Conservation (phyloP, 495 filamentous ascomycete species). For the Xylaria acuta region DNA sequence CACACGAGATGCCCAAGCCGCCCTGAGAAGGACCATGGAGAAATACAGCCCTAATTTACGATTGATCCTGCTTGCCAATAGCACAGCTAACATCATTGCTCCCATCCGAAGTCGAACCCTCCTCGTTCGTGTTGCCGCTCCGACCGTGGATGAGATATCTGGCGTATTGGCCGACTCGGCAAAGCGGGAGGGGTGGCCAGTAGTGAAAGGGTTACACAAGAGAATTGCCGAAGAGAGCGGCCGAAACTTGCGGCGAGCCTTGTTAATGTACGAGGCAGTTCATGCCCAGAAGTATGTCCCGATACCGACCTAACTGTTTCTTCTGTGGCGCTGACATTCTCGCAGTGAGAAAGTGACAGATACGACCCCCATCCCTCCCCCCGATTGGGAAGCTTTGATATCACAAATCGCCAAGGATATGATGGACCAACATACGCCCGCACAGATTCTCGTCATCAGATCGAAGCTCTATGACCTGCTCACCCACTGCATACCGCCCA, state of each 20-base stretch:
- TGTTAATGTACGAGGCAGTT: constrained; percentile 95
- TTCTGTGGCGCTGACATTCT: constrained; percentile 28
- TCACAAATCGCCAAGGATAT: constrained; percentile 87
- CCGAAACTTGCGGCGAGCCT: constrained; percentile 83
- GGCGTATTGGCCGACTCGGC: constrained; percentile 75
- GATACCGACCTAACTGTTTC: not conserved
- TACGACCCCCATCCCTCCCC: constrained; percentile 84
- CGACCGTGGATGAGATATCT: constrained; percentile 83
- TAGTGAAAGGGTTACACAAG: constrained; percentile 71
- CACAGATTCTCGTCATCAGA: constrained; percentile 82
- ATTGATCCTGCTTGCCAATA: constrained; percentile 90
- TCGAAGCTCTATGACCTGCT: constrained; percentile 94
- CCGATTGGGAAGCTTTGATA: constrained; percentile 95
- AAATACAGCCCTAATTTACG: constrained; percentile 96
- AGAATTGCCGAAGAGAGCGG: constrained; percentile 92
- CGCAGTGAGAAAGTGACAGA: constrained; percentile 88
- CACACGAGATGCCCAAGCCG: constrained; percentile 93
- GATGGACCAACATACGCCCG: constrained; percentile 86
- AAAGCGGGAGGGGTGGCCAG: constrained; percentile 75
- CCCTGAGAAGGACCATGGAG: constrained; percentile 95
- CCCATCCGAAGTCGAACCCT: constrained; percentile 90
- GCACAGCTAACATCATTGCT: constrained; percentile 95
- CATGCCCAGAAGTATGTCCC: constrained; percentile 88
- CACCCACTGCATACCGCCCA: constrained; percentile 94
- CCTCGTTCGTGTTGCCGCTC: constrained; percentile 89